Conservation (phyloP, 805 yeast species). For the Wickerhamomyces rabaulensis region DNA sequence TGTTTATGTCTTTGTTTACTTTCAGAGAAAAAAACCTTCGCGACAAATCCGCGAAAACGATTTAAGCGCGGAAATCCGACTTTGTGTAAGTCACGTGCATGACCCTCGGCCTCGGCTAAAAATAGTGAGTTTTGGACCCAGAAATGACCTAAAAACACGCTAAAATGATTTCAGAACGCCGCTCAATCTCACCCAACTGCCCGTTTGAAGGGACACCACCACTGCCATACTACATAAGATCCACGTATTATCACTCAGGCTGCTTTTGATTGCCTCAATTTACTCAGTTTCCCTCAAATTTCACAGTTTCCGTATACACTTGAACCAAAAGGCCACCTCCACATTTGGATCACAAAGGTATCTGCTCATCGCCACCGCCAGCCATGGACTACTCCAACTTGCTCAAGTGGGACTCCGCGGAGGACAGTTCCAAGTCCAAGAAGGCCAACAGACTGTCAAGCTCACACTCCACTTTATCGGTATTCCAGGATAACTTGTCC, state of each 20-base stretch:
- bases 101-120: neutral
- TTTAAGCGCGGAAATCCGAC: neutral
- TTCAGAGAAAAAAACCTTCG: neutral
- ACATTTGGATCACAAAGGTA: no score
- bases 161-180: neutral
- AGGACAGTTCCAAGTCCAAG: constrained; percentile 11
- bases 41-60: neutral
- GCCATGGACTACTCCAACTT: constrained; percentile 26
- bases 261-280: neutral
- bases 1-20: neutral
- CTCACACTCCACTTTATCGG: constrained; percentile 9
- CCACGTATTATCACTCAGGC: no score
- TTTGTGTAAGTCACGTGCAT: neutral
- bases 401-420: constrained; percentile 19
- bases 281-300: neutral
- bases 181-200: neutral
- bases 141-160: no score
- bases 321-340: no score
- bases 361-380: neutral
- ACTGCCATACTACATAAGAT: no score
- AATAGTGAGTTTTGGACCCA: no score
- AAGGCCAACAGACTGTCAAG: neutral
- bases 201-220: no score
- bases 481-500: constrained; percentile 15
- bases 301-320: neutral